Evolutionary conservation across 2,329 filamentous ascomycete genomes (phyloP).

Genomic region (Verticillium alfalfae): DNA sequence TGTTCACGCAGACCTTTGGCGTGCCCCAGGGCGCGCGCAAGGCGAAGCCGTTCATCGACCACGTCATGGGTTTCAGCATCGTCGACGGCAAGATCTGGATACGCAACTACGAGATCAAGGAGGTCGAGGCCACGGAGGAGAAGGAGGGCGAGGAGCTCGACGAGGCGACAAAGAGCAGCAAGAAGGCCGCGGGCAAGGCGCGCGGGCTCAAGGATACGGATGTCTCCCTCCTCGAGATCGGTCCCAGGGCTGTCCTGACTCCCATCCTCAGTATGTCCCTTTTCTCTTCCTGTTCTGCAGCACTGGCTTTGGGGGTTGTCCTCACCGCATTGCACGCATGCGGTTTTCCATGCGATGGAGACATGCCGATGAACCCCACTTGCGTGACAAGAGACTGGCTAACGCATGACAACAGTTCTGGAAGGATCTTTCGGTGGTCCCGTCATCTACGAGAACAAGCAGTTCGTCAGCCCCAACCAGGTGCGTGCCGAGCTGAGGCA

Average conservation of each 20-base stretch:
- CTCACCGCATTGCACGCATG: too few species aligned
- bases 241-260: constrained; percentile 85
- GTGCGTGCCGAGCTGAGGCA: constrained; percentile 75
- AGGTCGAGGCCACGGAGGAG: constrained; percentile 23
- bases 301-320: too few species aligned
- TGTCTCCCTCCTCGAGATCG: constrained; percentile 84
- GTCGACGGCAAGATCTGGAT: constrained; percentile 56
- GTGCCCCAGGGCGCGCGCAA: constrained; percentile 85
- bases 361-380: background rate
- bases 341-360: too few species aligned
- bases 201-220: constrained; percentile 58
- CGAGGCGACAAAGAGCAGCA: constrained; percentile 15
- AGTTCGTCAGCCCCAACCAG: constrained; percentile 95
- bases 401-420: constrained; percentile 56
- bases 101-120: constrained; percentile 72
- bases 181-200: constrained; percentile 30
- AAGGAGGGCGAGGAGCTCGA: constrained; percentile 10
- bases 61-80: constrained; percentile 86
- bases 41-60: constrained; percentile 93
- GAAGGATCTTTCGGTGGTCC: constrained; percentile 94
- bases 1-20: constrained; percentile 85
- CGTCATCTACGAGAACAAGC: constrained; percentile 96
- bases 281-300: background rate
- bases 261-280: constrained; percentile 54
- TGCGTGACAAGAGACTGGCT: background rate